These are phyloP conservation scores for Xylaria palmicola DNA, from an alignment of 495 filamentous ascomycete species.

Conservation along the genomic window DNA sequence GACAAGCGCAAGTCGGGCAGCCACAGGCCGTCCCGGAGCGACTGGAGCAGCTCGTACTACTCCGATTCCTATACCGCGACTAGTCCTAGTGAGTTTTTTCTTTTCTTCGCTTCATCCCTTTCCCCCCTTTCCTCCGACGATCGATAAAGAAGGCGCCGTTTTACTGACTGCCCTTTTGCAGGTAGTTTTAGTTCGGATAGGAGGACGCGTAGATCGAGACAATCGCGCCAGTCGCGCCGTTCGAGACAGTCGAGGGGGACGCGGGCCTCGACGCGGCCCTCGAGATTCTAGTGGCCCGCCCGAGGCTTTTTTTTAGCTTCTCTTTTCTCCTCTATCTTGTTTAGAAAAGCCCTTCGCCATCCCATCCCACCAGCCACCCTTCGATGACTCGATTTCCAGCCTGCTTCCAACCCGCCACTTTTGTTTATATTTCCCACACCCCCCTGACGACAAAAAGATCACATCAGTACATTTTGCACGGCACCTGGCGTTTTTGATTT, in stretches of 20 bases:
- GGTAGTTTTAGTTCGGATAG: constrained; percentile 46
- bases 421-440: too few species aligned
- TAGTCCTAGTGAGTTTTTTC: constrained; percentile 48
- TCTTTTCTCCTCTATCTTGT: constrained; percentile 14
- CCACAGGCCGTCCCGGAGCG: constrained; percentile 48
- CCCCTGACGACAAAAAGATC: too few species aligned
- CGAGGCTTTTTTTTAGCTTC: too few species aligned
- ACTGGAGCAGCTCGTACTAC: constrained; percentile 47
- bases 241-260: constrained; percentile 26
- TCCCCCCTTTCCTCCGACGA: too few species aligned
- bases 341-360: too few species aligned
- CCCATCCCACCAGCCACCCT: too few species aligned
- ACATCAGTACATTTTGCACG: too few species aligned
- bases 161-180: constrained; percentile 37
- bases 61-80: constrained; percentile 45
- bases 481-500: too few species aligned
- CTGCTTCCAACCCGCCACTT: too few species aligned
- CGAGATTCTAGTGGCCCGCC: constrained; percentile 9
- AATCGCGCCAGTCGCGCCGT: constrained; percentile 25
- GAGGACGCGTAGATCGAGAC: constrained; percentile 37
- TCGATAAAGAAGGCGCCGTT: constrained; percentile 22
- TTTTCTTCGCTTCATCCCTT: too few species aligned
- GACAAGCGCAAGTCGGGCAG: constrained; percentile 45
- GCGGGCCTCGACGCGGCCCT: constrained; percentile 20
- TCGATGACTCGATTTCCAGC: too few species aligned